Evolutionary conservation across 2,329 filamentous ascomycete species (phyloP).

Genomic region (Sarocladiaceae sp.): DNA sequence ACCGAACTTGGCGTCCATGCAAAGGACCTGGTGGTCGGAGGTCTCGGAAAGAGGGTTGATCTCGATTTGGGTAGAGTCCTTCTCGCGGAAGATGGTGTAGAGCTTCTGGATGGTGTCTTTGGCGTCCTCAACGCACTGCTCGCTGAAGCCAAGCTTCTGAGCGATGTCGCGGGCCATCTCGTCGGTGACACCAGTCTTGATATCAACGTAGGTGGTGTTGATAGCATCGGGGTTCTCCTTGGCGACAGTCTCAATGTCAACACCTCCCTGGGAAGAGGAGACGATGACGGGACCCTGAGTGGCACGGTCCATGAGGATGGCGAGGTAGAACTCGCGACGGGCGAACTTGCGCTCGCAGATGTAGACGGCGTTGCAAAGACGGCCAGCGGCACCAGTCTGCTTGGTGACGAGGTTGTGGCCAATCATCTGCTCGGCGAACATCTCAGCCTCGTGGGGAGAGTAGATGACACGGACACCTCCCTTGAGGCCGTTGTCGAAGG

Average conservation of each 20-base stretch:
- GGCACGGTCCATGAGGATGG: slow-evolving; percentile 94
- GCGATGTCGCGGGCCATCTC: slow-evolving; percentile 89
- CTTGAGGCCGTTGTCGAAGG: slow-evolving; percentile 98
- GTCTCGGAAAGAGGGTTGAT: slow-evolving; percentile 99
- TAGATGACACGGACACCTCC: slow-evolving; percentile 98
- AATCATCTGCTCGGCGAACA: slow-evolving; percentile 99
- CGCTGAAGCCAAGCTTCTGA: slow-evolving; percentile 90
- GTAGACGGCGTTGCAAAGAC: slow-evolving; percentile 95
- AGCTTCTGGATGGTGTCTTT: slow-evolving; percentile 97
- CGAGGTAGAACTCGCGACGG: slow-evolving; percentile 97
- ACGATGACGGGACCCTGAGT: slow-evolving; percentile 93
- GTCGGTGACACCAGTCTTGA: slow-evolving; percentile 92
- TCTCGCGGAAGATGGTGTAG: slow-evolving; percentile 98
- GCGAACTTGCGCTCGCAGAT: slow-evolving; percentile 99
- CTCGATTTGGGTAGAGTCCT: slow-evolving; percentile 98
- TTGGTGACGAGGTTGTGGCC: slow-evolving; percentile 99
- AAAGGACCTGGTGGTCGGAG: slow-evolving; percentile 94
- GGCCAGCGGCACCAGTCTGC: slow-evolving; percentile 91
- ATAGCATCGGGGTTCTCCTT: slow-evolving; percentile 98
- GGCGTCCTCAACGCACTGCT: slow-evolving; percentile 94
- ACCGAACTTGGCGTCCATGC: slow-evolving; percentile 98
- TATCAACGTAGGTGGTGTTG: slow-evolving; percentile 88
- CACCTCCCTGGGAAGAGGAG: slow-evolving; percentile 95
- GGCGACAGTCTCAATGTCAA: slow-evolving; percentile 98
- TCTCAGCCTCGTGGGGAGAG: slow-evolving; percentile 92